These are phyloP conservation scores for Yamadazyma insecticola DNA, from an alignment of 805 yeast genomes.

Conservation along the genomic window DNA sequence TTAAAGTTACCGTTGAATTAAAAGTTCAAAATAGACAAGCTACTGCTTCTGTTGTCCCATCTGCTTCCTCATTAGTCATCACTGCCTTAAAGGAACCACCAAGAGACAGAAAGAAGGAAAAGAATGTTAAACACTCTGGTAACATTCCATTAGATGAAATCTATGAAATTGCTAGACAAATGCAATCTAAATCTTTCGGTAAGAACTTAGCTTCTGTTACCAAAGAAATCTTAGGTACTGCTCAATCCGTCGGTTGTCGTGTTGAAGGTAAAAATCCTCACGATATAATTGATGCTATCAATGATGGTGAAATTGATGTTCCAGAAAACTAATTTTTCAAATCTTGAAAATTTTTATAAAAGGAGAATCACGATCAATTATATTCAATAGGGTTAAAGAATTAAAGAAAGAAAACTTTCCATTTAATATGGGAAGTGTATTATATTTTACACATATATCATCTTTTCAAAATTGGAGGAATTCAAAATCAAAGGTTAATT, in stretches of 20 bases:
- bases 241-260: slow-evolving; percentile 99
- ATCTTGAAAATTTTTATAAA: slow-evolving; percentile 2
- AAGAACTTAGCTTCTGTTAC: slow-evolving; percentile 94
- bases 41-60: slow-evolving; percentile 96
- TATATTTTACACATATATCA: slow-evolving; percentile 1
- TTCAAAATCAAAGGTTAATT: no score
- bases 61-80: slow-evolving; percentile 98
- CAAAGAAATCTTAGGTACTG: slow-evolving; percentile 99
- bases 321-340: slow-evolving; percentile 63
- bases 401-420: slow-evolving; percentile 3
- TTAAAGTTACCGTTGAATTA: slow-evolving; percentile 97
- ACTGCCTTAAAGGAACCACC: slow-evolving; percentile 99
- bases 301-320: slow-evolving; percentile 96
- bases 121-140: slow-evolving; percentile 99
- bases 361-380: not conserved
- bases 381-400: slow-evolving; percentile 1
- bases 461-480: not conserved
- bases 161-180: slow-evolving; percentile 94
- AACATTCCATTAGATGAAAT: slow-evolving; percentile 96
- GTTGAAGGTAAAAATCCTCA: slow-evolving; percentile 99
- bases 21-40: slow-evolving; percentile 99
- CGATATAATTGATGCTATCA: slow-evolving; percentile 96
- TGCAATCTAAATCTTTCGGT: slow-evolving; percentile 97
- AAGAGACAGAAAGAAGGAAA: slow-evolving; percentile 99
- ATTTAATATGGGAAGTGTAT: slow-evolving; percentile 4